These are phyloP conservation scores for Phytophthora europaea DNA, from an alignment of 352 stramenopile genomes.

Conservation along the genomic window DNA sequence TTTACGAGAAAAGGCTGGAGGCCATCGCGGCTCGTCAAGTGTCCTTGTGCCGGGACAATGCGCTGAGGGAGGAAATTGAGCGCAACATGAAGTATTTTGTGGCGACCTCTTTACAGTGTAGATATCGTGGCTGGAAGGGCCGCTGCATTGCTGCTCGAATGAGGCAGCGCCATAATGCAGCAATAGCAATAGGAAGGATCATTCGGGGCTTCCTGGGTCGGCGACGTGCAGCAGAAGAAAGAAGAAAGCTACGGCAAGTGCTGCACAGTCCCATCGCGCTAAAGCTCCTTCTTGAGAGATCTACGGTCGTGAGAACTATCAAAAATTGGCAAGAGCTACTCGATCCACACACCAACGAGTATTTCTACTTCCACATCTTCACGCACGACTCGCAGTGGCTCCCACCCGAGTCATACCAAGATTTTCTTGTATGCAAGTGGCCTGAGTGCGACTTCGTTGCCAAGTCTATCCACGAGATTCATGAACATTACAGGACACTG, in stretches of 20 bases:
- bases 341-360: slow-evolving; percentile 86
- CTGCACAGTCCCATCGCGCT: slow-evolving; percentile 73
- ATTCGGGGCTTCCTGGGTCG: slow-evolving; percentile 65
- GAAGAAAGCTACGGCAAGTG: slow-evolving; percentile 63
- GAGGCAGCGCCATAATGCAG: slow-evolving; percentile 51
- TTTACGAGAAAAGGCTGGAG: slow-evolving; percentile 67
- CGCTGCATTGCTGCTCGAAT: slow-evolving; percentile 47
- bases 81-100: slow-evolving; percentile 83
- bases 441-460: slow-evolving; percentile 62
- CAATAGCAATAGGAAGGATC: slow-evolving; percentile 68
- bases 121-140: slow-evolving; percentile 70
- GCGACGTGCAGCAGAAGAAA: slow-evolving; percentile 52
- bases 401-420: slow-evolving; percentile 66
- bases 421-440: slow-evolving; percentile 78
- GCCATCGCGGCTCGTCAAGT: slow-evolving; percentile 55
- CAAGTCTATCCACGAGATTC: slow-evolving; percentile 72
- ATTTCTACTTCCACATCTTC: slow-evolving; percentile 88
- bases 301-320: slow-evolving; percentile 67
- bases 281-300: slow-evolving; percentile 75
- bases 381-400: slow-evolving; percentile 85
- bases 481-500: slow-evolving; percentile 72
- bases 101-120: slow-evolving; percentile 72
- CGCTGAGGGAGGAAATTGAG: slow-evolving; percentile 75
- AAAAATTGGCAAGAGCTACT: slow-evolving; percentile 83
- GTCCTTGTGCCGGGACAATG: slow-evolving; percentile 65